A percentile compares a stretch with the other conserved stretches of the same genome.
Evolutionary conservation across 2,329 filamentous ascomycete species (phyloP).

Genomic region (Colletotrichum eleusines): DNA sequence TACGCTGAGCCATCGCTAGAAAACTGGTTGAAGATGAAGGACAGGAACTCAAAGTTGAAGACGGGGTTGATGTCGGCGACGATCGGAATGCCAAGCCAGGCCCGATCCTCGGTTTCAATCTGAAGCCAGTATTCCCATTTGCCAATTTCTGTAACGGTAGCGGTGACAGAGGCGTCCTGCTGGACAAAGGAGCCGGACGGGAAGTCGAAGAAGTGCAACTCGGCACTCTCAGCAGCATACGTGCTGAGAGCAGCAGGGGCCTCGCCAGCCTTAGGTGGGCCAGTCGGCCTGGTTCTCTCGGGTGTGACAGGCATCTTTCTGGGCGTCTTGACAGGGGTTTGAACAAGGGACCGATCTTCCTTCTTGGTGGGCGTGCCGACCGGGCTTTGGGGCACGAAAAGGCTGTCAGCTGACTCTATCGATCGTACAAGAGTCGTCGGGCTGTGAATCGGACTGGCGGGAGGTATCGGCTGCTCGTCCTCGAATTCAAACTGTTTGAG

Average conservation of each 20-base stretch:
- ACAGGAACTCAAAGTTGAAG: slow-evolving; percentile 99
- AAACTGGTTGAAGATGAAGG: slow-evolving; percentile 99
- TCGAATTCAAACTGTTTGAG: slow-evolving; percentile 86
- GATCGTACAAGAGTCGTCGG: slow-evolving; percentile 66
- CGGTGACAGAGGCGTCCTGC: slow-evolving; percentile 80
- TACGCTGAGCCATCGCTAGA: slow-evolving; percentile 88
- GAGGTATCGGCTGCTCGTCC: slow-evolving; percentile 72
- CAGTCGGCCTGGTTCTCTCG: slow-evolving; percentile 49
- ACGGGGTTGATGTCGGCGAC: slow-evolving; percentile 93
- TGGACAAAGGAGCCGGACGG: slow-evolving; percentile 85
- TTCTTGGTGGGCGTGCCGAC: slow-evolving; percentile 53
- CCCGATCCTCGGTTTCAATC: slow-evolving; percentile 78
- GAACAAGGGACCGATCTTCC: slow-evolving; percentile 49
- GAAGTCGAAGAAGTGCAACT: slow-evolving; percentile 95
- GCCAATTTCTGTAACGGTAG: slow-evolving; percentile 86
- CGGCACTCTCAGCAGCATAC: slow-evolving; percentile 79
- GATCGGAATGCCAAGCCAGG: slow-evolving; percentile 89
- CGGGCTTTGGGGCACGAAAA: slow-evolving; percentile 52
- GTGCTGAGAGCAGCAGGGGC: slow-evolving; percentile 79
- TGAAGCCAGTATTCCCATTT: slow-evolving; percentile 97
- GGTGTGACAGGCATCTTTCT: slow-evolving; percentile 49
- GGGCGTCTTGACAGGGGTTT: slow-evolving; percentile 59
- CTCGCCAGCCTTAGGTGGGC: slow-evolving; percentile 68
- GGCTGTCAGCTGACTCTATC: slow-evolving; percentile 69
- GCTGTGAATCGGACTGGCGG: slow-evolving; percentile 72